Conservation (phyloP, 257 asterid genomes). For the Ehretia macrophylla region DNA sequence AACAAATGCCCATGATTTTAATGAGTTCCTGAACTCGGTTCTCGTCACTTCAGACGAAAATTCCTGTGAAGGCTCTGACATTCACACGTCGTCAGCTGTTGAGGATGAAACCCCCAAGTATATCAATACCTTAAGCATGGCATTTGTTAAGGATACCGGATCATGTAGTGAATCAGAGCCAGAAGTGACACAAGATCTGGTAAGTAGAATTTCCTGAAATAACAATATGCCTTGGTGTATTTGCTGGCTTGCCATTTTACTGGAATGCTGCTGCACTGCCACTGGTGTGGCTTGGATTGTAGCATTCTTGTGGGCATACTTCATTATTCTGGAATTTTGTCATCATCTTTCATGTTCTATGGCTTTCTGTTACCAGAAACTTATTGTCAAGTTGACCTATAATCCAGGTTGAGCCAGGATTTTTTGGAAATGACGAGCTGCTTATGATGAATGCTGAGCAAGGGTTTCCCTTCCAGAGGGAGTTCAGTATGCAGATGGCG, state of each 20-base stretch:
- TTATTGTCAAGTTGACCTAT: neutral
- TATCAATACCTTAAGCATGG: neutral
- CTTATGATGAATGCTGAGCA: constrained; percentile 31
- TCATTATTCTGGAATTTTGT: neutral
- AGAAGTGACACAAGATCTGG: constrained; percentile 52
- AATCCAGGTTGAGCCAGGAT: constrained; percentile 29
- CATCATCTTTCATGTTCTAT: neutral
- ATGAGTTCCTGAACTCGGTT: constrained; percentile 2
- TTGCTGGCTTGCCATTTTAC: neutral
- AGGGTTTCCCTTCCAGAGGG: constrained; percentile 37
- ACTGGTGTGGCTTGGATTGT: too few species aligned
- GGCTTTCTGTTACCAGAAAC: neutral
- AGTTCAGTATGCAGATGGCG: constrained; percentile 18
- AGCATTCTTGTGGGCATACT: neutral
- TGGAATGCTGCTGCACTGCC: neutral
- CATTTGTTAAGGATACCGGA: constrained; percentile 8
- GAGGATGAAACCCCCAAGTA: constrained; percentile 17
- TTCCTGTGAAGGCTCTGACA: neutral
- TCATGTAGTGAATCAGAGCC: constrained; percentile 56
- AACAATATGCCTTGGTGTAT: neutral
- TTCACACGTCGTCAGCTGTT: constrained; percentile 11
- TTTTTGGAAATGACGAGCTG: constrained; percentile 18
- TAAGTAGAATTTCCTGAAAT: constrained; percentile 22
- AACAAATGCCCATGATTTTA: neutral
- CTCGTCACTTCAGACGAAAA: neutral